A percentile compares a stretch with the other conserved stretches of the same genome.
These are phyloP conservation scores for Aureobasidium sp. DNA, from an alignment of 2,329 filamentous ascomycete species.

Conservation along the genomic window DNA sequence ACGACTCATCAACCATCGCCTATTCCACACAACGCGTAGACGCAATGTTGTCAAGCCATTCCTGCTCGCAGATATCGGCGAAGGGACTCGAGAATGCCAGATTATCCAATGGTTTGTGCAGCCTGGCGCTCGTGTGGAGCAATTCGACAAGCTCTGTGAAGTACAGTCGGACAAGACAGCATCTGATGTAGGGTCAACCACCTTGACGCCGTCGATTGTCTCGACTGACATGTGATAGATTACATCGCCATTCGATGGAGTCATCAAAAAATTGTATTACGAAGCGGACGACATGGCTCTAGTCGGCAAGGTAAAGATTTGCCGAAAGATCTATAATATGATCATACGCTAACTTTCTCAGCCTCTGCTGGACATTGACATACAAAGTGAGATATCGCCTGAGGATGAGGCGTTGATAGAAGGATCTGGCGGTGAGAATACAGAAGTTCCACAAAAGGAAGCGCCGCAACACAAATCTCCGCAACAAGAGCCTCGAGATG, in stretches of 20 bases:
- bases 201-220: neutral
- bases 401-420: constrained; percentile 46
- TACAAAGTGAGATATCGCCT: constrained; percentile 65
- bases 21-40: constrained; percentile 25
- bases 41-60: constrained; percentile 64
- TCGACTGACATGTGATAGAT: constrained; percentile 50
- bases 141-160: constrained; percentile 96
- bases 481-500: neutral
- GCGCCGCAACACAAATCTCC: neutral
- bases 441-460: constrained; percentile 18
- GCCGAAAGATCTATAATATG: too few species aligned
- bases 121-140: constrained; percentile 88
- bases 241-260: constrained; percentile 87
- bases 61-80: constrained; percentile 75
- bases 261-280: constrained; percentile 94
- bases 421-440: constrained; percentile 25
- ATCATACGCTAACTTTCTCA: constrained; percentile 30
- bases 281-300: constrained; percentile 94
- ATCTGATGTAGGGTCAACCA: constrained; percentile 43
- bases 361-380: constrained; percentile 91
- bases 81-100: constrained; percentile 95
- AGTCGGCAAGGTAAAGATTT: constrained; percentile 66
- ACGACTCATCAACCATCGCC: neutral
- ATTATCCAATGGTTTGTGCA: constrained; percentile 99
- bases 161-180: constrained; percentile 95